A percentile compares a stretch with the other conserved stretches of the same genome.
Conservation (phyloP, 345 rosid genomes). For the Citrus medica region DNA sequence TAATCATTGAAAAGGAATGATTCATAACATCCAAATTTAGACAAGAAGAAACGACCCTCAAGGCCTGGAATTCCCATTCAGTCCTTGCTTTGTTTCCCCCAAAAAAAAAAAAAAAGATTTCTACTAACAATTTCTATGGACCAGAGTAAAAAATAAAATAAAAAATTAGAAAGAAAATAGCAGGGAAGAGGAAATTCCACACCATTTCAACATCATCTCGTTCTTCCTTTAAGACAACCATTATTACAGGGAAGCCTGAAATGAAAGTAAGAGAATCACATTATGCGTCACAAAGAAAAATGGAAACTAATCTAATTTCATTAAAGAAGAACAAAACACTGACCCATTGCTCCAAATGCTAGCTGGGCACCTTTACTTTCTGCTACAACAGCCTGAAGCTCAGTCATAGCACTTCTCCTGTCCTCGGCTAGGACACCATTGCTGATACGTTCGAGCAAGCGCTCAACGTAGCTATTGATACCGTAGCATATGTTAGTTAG, state of each 20-base stretch:
- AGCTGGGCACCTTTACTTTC: constrained; percentile 85
- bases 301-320: neutral
- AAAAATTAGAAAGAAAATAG: neutral
- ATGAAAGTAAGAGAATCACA: constrained; percentile 8
- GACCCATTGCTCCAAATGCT: constrained; percentile 92
- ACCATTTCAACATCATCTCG: constrained; percentile 95
- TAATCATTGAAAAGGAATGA: neutral
- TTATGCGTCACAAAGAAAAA: constrained; percentile 1
- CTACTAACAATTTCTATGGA: neutral
- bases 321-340: constrained; percentile 13
- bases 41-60: neutral
- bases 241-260: constrained; percentile 92
- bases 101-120: neutral
- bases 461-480: constrained; percentile 67
- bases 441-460: constrained; percentile 87
- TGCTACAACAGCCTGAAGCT: constrained; percentile 88
- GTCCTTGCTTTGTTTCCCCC: neutral
- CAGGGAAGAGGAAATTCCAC: constrained; percentile 9
- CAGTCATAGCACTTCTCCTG: constrained; percentile 78
- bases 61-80: neutral
- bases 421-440: constrained; percentile 85
- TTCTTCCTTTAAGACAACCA: constrained; percentile 82
- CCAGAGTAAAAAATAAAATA: neutral
- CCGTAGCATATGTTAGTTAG: neutral
- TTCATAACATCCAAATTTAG: neutral